Evolutionary conservation across 139 green algal species (phyloP).

Genomic region (Tetradesmus obliquus): DNA sequence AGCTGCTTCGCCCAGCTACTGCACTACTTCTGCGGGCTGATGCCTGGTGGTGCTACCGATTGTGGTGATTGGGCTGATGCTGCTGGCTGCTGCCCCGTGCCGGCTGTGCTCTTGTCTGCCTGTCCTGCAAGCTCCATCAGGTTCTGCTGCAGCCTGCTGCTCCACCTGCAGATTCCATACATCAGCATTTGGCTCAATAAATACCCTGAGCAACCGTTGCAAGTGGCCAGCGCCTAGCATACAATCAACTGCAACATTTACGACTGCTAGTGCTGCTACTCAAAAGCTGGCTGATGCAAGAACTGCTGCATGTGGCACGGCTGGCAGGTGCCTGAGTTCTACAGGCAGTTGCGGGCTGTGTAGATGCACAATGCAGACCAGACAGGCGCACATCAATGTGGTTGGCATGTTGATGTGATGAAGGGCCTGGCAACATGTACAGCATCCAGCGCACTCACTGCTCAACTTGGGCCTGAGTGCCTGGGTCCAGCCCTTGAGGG

Average conservation of each 20-base stretch:
- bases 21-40: not conserved
- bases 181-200: not conserved
- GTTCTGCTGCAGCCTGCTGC: slow-evolving; percentile 26
- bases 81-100: slow-evolving; percentile 13
- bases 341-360: no score
- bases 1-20: not conserved
- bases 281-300: not conserved
- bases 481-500: not conserved
- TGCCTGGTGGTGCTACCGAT: not conserved
- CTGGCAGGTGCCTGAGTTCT: not conserved
- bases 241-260: no score
- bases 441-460: slow-evolving; percentile 17
- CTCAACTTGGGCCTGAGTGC: not conserved
- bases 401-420: not conserved
- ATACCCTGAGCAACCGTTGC: not conserved
- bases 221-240: no score
- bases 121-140: slow-evolving; percentile 14
- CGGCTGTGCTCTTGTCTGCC: slow-evolving; percentile 33
- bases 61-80: slow-evolving; percentile 22
- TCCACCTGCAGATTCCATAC: slow-evolving; percentile 12
- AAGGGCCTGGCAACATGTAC: not conserved
- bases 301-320: not conserved
- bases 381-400: no score
- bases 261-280: not conserved
- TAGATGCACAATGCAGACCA: no score